Percentiles rank a stretch among this genome's conserved stretches.
These are phyloP conservation scores for Leptosphaerulina australis DNA, from an alignment of 2,329 filamentous ascomycete genomes.

Conservation along the genomic window DNA sequence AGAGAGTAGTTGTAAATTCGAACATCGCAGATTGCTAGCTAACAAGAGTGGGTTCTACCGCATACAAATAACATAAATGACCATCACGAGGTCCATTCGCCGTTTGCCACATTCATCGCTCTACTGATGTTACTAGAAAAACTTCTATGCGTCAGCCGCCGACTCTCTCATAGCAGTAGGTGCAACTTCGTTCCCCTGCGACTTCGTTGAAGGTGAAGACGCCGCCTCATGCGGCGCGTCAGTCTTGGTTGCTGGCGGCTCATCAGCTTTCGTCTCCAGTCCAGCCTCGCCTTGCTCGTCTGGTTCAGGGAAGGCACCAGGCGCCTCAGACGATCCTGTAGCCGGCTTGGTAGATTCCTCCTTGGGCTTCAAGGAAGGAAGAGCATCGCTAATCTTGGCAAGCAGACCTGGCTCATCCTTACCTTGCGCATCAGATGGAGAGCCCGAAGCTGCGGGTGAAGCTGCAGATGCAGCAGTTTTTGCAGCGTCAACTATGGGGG, in stretches of 20 bases:
- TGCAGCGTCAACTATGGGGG: constrained; percentile 8
- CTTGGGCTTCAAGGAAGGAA: constrained; percentile 10
- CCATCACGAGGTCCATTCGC: not conserved
- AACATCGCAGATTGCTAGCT: not conserved
- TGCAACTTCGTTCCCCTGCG: constrained; percentile 7
- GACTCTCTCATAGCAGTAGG: constrained; percentile 13
- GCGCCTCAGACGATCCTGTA: constrained; percentile 25
- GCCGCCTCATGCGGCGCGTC: not conserved
- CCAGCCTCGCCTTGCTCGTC: constrained; percentile 5
- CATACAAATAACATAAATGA: not conserved
- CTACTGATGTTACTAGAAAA: not conserved
- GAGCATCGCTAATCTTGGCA: constrained; percentile 11
- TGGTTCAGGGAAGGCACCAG: constrained; percentile 29
- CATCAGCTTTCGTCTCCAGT: not conserved
- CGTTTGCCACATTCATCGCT: not conserved
- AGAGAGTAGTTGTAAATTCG: not conserved
- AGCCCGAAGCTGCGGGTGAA: not conserved
- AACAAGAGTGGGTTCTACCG: constrained; percentile 2
- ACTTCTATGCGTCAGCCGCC: constrained; percentile 1
- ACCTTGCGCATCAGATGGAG: constrained; percentile 8
- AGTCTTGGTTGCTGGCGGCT: not conserved
- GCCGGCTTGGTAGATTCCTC: constrained; percentile 10
- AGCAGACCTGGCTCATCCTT: constrained; percentile 11
- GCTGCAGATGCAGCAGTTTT: constrained; percentile 5
- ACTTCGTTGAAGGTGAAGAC: constrained; percentile 7